These are phyloP conservation scores for Geranium incanum DNA, from an alignment of 441 rosid species.

Conservation along the genomic window DNA sequence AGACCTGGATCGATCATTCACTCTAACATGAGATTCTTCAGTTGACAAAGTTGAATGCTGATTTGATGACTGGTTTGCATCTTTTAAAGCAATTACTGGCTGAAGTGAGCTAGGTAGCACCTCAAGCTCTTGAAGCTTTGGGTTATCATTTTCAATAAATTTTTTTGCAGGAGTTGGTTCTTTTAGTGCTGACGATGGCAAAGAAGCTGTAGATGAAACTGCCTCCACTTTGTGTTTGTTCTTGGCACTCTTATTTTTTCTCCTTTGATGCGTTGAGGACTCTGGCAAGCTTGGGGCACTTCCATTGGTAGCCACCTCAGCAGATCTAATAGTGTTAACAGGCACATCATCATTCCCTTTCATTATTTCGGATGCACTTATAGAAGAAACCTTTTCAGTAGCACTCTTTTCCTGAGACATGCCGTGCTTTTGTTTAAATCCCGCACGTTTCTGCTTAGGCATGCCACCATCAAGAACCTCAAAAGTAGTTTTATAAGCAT, in stretches of 20 bases:
- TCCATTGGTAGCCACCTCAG: slow-evolving; percentile 32
- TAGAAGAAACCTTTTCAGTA: slow-evolving; percentile 32
- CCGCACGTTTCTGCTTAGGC: slow-evolving; percentile 48
- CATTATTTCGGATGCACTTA: slow-evolving; percentile 27
- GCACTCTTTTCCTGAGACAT: slow-evolving; percentile 32
- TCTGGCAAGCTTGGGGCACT: slow-evolving; percentile 36
- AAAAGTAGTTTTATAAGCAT: slow-evolving; percentile 25
- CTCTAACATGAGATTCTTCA: slow-evolving; percentile 51
- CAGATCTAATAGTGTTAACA: slow-evolving; percentile 26
- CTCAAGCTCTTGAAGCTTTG: slow-evolving; percentile 35
- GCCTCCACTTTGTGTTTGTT: slow-evolving; percentile 61
- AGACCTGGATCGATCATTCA: slow-evolving; percentile 52
- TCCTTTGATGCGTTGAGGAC: slow-evolving; percentile 39
- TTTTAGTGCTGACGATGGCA: slow-evolving; percentile 27
- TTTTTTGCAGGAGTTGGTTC: slow-evolving; percentile 29
- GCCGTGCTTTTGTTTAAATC: slow-evolving; percentile 51
- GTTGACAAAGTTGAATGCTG: slow-evolving; percentile 34
- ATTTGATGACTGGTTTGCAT: slow-evolving; percentile 42
- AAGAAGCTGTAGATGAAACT: slow-evolving; percentile 29
- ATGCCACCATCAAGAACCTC: slow-evolving; percentile 29
- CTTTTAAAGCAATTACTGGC: slow-evolving; percentile 31
- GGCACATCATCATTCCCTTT: slow-evolving; percentile 27
- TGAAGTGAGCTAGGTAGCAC: slow-evolving; percentile 26
- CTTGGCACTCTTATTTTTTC: slow-evolving; percentile 50
- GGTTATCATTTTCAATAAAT: slow-evolving; percentile 31